Percentiles rank a stretch among this genome's conserved stretches.
These are phyloP conservation scores for Cyclostephanos tholiformis DNA, from an alignment of 108 stramenopile genomes.

Conservation along the genomic window DNA sequence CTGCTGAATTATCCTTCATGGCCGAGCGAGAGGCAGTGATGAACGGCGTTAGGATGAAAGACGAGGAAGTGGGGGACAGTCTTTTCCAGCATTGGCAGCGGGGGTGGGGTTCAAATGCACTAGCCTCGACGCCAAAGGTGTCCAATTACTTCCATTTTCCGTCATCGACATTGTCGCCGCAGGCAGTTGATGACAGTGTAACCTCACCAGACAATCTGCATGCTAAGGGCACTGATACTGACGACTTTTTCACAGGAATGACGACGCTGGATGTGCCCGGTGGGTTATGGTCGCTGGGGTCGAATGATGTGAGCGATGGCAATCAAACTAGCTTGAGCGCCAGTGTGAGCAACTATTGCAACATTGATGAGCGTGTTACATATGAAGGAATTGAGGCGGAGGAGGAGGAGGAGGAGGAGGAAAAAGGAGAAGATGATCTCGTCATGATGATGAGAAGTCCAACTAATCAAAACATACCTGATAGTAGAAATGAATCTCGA, in stretches of 20 bases:
- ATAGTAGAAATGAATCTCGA: background rate
- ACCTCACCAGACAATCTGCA: background rate
- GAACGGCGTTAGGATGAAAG: conserved; percentile 1
- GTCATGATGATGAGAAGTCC: conserved; percentile 33
- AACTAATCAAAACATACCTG: background rate
- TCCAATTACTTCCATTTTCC: background rate
- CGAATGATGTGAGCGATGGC: conserved; percentile 1
- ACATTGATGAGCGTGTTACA: background rate
- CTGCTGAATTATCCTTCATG: conserved; percentile 7
- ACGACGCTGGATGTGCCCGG: conserved; percentile 13
- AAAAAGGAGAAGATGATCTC: background rate
- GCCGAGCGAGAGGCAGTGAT: conserved; percentile 7
- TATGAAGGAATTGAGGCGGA: background rate
- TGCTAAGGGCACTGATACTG: background rate
- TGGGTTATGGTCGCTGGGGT: conserved; percentile 27
- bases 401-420: conserved; percentile 7
- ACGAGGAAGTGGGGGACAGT: background rate
- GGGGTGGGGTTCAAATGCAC: background rate
- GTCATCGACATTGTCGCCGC: background rate
- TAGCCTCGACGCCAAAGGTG: background rate
- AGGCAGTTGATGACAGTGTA: background rate
- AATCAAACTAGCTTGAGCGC: background rate
- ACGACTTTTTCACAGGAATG: background rate
- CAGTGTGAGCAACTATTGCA: conserved; percentile 8
- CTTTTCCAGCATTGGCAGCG: background rate